Evolutionary conservation across 1,284 basidiomycete species (phyloP).

Genomic region (Ustilago bromivora): DNA sequence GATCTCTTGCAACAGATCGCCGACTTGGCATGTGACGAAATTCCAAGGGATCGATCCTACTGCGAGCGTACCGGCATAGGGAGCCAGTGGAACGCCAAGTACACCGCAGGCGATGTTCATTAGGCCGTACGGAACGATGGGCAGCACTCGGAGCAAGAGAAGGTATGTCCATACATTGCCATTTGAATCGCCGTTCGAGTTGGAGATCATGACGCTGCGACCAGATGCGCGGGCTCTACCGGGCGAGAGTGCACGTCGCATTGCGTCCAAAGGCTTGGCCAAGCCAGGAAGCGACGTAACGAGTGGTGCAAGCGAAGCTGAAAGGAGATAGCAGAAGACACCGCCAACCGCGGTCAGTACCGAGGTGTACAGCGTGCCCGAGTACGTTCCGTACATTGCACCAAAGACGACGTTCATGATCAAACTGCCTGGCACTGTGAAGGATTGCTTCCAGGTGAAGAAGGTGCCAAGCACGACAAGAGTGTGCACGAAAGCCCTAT

Average conservation of each 20-base stretch:
- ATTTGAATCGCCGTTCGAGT: constrained; percentile 18
- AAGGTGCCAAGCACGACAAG: constrained; percentile 61
- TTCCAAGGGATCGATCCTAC: constrained; percentile 68
- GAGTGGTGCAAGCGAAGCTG: constrained; percentile 56
- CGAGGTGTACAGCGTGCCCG: constrained; percentile 63
- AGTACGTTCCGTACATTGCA: constrained; percentile 67
- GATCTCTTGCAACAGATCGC: constrained; percentile 65
- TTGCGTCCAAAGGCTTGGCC: constrained; percentile 60
- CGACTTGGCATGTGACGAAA: constrained; percentile 66
- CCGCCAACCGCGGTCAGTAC: constrained; percentile 66
- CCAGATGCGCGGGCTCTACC: constrained; percentile 40
- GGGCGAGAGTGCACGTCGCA: constrained; percentile 58
- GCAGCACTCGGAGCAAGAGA: constrained; percentile 64
- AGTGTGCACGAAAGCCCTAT: constrained; percentile 56
- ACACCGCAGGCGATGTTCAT: constrained; percentile 69
- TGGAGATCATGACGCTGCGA: constrained; percentile 48
- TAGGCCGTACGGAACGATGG: constrained; percentile 67
- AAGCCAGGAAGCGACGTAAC: constrained; percentile 61
- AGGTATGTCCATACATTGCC: constrained; percentile 64
- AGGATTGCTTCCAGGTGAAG: constrained; percentile 68
- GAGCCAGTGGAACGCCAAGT: constrained; percentile 64
- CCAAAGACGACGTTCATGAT: constrained; percentile 69
- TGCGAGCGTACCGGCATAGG: constrained; percentile 61
- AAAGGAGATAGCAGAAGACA: constrained; percentile 63
- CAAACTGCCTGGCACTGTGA: constrained; percentile 65